Conservation (phyloP, 139 green algal genomes). For the Pseudopediastrum boryanum region DNA sequence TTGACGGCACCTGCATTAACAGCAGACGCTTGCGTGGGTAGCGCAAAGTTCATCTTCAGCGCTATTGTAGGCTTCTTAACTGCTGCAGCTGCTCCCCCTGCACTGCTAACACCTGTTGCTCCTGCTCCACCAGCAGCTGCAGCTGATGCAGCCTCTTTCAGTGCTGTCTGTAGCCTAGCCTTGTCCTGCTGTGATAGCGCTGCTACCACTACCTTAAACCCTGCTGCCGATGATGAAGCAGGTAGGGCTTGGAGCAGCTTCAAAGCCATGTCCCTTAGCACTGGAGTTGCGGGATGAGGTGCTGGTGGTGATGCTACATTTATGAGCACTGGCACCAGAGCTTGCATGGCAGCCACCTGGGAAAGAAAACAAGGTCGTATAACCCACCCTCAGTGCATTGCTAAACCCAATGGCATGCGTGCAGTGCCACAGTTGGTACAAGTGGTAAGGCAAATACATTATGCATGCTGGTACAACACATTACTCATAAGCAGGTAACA, state of each 20-base stretch:
- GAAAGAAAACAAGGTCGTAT: background rate
- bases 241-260: conserved; percentile 56
- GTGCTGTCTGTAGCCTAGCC: conserved; percentile 55
- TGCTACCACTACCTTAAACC: conserved; percentile 52
- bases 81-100: background rate
- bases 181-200: conserved; percentile 48
- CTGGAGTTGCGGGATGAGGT: conserved; percentile 11
- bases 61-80: conserved; percentile 45
- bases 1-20: too few species aligned
- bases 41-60: conserved; percentile 50
- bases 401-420: background rate
- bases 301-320: conserved; percentile 41
- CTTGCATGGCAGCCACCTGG: conserved; percentile 33
- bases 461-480: background rate
- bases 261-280: conserved; percentile 53
- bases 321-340: conserved; percentile 61
- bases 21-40: too few species aligned
- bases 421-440: background rate
- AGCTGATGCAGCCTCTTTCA: conserved; percentile 28
- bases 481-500: background rate
- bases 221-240: conserved; percentile 21
- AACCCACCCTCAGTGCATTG: background rate
- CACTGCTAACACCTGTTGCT: background rate
- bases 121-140: background rate
- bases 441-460: background rate